A percentile compares a stretch with the other conserved stretches of the same genome.
Evolutionary conservation across 306 rosid genomes (phyloP).

Genomic region (Ammopiptanthus mongolicus): DNA sequence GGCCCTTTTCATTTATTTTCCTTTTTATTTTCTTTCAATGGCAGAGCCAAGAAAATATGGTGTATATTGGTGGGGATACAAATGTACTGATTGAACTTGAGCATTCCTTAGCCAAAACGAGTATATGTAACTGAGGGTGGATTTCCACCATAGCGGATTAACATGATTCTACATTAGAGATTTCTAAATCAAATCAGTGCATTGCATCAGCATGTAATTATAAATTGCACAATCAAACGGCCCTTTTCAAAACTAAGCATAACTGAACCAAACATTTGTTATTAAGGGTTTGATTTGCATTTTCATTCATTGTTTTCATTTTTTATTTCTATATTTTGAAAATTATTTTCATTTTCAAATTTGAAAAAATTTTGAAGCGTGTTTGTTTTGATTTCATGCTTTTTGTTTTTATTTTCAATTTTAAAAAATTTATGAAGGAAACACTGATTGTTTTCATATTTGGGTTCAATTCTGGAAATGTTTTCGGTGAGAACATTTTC

Average conservation of each 20-base stretch:
- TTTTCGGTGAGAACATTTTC: too few relatives aligned
- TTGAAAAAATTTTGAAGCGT: too few relatives aligned
- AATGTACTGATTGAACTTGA: constrained; percentile 46
- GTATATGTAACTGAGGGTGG: constrained; percentile 62
- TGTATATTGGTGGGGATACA: constrained; percentile 83
- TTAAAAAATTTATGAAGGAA: too few relatives aligned
- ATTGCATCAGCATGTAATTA: not conserved
- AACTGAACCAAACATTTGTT: not conserved
- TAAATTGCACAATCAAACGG: not conserved
- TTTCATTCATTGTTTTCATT: too few relatives aligned
- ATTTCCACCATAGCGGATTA: constrained; percentile 60
- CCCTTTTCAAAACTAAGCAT: not conserved
- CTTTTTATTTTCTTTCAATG: constrained; percentile 28
- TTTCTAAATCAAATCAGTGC: constrained; percentile 11
- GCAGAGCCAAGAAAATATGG: constrained; percentile 31
- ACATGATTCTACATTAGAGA: constrained; percentile 33
- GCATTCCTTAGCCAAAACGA: constrained; percentile 51
- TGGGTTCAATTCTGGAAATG: too few relatives aligned
- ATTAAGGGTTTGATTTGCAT: too few relatives aligned
- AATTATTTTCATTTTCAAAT: too few relatives aligned
- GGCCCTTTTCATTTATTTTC: constrained; percentile 38
- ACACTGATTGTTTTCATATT: too few relatives aligned
- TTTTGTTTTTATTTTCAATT: too few relatives aligned
- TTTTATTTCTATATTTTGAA: too few relatives aligned
- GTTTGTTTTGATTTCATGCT: too few relatives aligned